Conservation (phyloP, 495 filamentous ascomycete genomes). For the Aeminium ludgeri region DNA sequence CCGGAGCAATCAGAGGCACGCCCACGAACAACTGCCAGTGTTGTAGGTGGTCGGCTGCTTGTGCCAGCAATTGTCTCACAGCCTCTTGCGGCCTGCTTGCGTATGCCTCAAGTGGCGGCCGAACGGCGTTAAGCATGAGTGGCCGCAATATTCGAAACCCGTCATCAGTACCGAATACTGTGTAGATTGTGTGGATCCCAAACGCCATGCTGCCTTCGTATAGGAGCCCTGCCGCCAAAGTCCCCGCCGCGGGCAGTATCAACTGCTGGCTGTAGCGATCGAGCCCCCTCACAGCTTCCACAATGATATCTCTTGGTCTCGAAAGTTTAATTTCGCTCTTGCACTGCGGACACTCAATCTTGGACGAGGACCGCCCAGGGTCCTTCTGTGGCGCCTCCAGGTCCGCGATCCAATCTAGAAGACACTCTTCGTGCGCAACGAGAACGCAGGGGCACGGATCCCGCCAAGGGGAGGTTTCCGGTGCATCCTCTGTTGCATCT, state of each 20-base stretch:
- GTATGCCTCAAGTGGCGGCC: conserved; percentile 7
- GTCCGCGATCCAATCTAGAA: conserved; percentile 81
- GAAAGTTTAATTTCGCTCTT: conserved; percentile 60
- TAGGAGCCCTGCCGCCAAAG: conserved; percentile 13
- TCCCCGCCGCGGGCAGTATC: conserved; percentile 36
- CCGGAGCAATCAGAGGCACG: conserved; percentile 44
- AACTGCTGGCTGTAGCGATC: conserved; percentile 37
- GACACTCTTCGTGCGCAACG: conserved; percentile 76
- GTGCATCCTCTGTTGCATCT: conserved; percentile 61
- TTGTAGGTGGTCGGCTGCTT: conserved; percentile 5
- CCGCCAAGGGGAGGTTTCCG: conserved; percentile 51
- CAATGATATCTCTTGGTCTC: conserved; percentile 50
- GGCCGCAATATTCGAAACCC: conserved; percentile 32
- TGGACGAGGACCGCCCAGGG: conserved; percentile 22
- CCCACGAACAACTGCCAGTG: conserved; percentile 32
- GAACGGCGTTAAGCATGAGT: conserved; percentile 5
- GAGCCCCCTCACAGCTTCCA: conserved; percentile 40
- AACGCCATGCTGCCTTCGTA: conserved; percentile 38
- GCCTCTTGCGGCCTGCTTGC: neutral
- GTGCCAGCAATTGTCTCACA: neutral
- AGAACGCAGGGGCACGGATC: conserved; percentile 78
- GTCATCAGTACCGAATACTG: conserved; percentile 47
- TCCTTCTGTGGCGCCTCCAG: conserved; percentile 44
- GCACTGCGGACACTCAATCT: conserved; percentile 74
- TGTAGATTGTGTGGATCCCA: conserved; percentile 41